These are phyloP conservation scores for Cutaneotrichosporon sp. DNA, from an alignment of 1,284 basidiomycete genomes.

Conservation along the genomic window DNA sequence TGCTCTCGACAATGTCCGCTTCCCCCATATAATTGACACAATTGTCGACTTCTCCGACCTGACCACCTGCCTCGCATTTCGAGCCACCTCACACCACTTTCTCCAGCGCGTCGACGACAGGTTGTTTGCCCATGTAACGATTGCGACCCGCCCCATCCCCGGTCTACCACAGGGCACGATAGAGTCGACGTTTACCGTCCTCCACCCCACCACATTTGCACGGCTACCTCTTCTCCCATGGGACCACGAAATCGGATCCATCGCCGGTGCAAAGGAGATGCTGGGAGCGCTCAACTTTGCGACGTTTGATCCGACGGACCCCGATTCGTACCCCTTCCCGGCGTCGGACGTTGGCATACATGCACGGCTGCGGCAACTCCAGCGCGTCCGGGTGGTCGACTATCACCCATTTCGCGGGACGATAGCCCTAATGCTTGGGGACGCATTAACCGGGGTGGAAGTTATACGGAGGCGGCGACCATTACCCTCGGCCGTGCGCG, in stretches of 20 bases:
- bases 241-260: not conserved
- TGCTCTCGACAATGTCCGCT: not conserved
- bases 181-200: not conserved
- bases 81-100: not conserved
- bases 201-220: not conserved
- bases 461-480: not conserved
- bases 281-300: not conserved
- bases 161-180: not conserved
- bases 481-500: not conserved
- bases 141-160: not conserved
- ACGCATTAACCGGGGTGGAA: not conserved
- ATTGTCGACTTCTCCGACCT: conserved; percentile 8
- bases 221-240: not conserved
- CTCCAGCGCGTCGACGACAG: not conserved
- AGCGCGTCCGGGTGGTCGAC: not conserved
- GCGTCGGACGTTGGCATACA: not conserved
- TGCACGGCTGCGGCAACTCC: not conserved
- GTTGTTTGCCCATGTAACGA: not conserved
- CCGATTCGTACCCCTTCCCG: not conserved
- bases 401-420: not conserved
- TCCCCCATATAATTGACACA: not conserved
- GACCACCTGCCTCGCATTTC: not conserved
- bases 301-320: not conserved
- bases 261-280: not conserved
- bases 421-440: not conserved